Percentiles rank a stretch among this genome's conserved stretches.
phyloP scores from a whole-genome alignment of 805 yeast species.

The Cyberlindnera petersonii region DNA sequence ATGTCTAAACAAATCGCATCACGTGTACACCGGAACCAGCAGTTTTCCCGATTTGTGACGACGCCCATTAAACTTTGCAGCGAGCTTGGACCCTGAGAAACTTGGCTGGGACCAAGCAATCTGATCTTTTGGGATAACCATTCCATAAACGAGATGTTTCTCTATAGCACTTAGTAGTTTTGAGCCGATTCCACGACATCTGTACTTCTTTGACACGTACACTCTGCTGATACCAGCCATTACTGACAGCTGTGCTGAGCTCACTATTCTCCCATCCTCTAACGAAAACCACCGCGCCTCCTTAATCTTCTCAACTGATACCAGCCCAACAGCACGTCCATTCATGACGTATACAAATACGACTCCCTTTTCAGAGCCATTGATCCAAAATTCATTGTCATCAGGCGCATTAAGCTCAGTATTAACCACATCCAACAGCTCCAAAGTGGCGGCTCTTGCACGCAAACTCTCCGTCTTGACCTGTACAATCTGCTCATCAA shows the following conservation, averaged over 20 bases:
- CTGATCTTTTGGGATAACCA: conserved; percentile 36
- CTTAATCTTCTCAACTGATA: conserved; percentile 46
- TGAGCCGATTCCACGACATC: conserved; percentile 50
- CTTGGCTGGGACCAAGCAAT: conserved; percentile 76
- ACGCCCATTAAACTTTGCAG: conserved; percentile 51
- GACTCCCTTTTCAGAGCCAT: conserved; percentile 33
- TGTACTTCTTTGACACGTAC: conserved; percentile 40
- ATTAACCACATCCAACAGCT: conserved; percentile 51
- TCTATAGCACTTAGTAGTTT: conserved; percentile 42
- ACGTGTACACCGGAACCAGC: conserved; percentile 45
- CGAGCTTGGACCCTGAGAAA: conserved; percentile 57
- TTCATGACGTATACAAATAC: conserved; percentile 48
- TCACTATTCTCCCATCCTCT: conserved; percentile 47
- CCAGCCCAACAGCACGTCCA: conserved; percentile 49
- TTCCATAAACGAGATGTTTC: conserved; percentile 46
- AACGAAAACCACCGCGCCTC: conserved; percentile 59
- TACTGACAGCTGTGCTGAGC: conserved; percentile 37
- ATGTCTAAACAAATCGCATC: neutral
- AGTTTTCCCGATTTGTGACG: conserved; percentile 48
- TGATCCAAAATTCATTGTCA: conserved; percentile 39
- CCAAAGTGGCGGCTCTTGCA: conserved; percentile 35
- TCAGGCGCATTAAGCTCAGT: conserved; percentile 58
- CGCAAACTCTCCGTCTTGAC: conserved; percentile 30
- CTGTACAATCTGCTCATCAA: conserved; percentile 33
- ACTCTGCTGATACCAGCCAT: conserved; percentile 48